Conservation (phyloP, 495 filamentous ascomycete species). For the Penicillium paxilli region DNA sequence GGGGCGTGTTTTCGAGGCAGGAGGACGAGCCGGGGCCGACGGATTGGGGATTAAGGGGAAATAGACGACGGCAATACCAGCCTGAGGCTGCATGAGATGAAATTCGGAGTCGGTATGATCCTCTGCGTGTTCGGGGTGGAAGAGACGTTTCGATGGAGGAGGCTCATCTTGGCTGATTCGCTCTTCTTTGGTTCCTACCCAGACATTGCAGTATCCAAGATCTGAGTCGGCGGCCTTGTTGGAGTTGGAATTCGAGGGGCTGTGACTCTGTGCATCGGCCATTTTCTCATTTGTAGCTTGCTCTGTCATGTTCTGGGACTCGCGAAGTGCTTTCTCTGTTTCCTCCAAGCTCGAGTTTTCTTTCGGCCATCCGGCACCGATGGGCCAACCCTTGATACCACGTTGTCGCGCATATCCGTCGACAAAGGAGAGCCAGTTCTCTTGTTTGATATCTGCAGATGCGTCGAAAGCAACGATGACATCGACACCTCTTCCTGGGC, state of each 20-base stretch:
- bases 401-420: slow-evolving; percentile 91
- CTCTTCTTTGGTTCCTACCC: slow-evolving; percentile 84
- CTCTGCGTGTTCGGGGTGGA: slow-evolving; percentile 29
- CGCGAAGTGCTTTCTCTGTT: slow-evolving; percentile 63
- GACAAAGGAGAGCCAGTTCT: slow-evolving; percentile 90
- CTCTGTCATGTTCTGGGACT: slow-evolving; percentile 61
- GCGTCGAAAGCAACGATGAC: slow-evolving; percentile 90
- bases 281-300: slow-evolving; percentile 64
- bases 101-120: slow-evolving; percentile 60
- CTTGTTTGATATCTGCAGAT: slow-evolving; percentile 77
- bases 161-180: slow-evolving; percentile 59
- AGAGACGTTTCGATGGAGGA: slow-evolving; percentile 62
- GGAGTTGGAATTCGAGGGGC: slow-evolving; percentile 1
- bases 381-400: slow-evolving; percentile 88
- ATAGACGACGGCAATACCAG: slow-evolving; percentile 88
- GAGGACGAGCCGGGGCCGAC: slow-evolving; percentile 34
- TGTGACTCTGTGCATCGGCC: slow-evolving; percentile 51
- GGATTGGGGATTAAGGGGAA: slow-evolving; percentile 86
- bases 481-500: slow-evolving; percentile 84
- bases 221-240: slow-evolving; percentile 47
- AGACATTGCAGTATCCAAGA: slow-evolving; percentile 88
- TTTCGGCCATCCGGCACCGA: slow-evolving; percentile 88
- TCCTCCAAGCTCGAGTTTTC: slow-evolving; percentile 49
- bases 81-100: slow-evolving; percentile 71
- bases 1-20: slow-evolving; percentile 23